Evolutionary conservation across 2,329 filamentous ascomycete species (phyloP).

Genomic region (Epichloe baconii): DNA sequence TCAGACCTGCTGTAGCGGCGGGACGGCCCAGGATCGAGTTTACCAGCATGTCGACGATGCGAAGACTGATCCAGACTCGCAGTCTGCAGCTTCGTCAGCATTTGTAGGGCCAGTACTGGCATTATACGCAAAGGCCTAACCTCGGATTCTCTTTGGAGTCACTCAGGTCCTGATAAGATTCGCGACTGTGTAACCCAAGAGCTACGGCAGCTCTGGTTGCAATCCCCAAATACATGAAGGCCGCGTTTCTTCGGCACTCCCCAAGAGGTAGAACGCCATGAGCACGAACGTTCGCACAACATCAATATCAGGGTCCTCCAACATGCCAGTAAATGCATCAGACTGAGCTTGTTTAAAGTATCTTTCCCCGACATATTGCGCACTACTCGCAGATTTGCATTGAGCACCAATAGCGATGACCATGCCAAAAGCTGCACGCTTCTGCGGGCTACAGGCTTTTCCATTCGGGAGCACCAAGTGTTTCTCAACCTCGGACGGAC

Average conservation of each 20-base stretch:
- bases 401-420: conserved; percentile 15
- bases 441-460: conserved; percentile 3
- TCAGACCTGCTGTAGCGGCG: conserved; percentile 20
- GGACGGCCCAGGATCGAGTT: conserved; percentile 26
- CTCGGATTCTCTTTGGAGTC: conserved; percentile 9
- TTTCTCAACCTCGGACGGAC: conserved; percentile 15
- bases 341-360: conserved; percentile 17
- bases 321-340: conserved; percentile 12
- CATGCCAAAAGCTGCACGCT: conserved; percentile 24
- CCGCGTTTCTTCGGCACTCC: conserved; percentile 46
- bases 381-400: conserved; percentile 15
- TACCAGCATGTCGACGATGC: conserved; percentile 25
- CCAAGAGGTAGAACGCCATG: conserved; percentile 47
- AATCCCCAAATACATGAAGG: conserved; percentile 51
- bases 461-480: conserved; percentile 8
- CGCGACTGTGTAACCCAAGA: conserved; percentile 36
- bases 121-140: conserved; percentile 8
- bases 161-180: conserved; percentile 15
- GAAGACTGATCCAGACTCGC: conserved; percentile 24
- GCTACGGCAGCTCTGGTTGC: conserved; percentile 44
- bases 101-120: not conserved
- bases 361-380: conserved; percentile 23
- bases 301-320: conserved; percentile 41
- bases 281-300: conserved; percentile 39
- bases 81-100: conserved; percentile 12